Conservation (phyloP, 2,329 filamentous ascomycete species). For the Fusarium sp. region DNA sequence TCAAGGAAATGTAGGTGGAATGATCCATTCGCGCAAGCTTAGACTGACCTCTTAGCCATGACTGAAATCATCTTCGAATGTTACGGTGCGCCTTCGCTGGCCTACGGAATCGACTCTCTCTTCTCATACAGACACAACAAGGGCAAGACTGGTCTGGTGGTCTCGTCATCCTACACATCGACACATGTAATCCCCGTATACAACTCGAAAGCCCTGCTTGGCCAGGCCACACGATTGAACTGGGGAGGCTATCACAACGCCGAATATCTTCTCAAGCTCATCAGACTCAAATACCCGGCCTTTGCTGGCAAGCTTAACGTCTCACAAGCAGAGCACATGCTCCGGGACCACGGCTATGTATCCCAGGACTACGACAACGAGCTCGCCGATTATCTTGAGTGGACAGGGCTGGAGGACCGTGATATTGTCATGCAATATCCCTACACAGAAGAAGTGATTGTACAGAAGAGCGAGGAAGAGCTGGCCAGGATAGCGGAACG, state of each 20-base stretch:
- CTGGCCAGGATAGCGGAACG: constrained; percentile 90
- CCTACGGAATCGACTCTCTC: constrained; percentile 94
- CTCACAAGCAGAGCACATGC: constrained; percentile 87
- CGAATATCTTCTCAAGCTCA: constrained; percentile 90
- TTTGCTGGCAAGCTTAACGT: constrained; percentile 88
- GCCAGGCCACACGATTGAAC: constrained; percentile 88
- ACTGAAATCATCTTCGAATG: constrained; percentile 97
- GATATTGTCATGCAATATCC: constrained; percentile 93
- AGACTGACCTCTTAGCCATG: constrained; percentile 73
- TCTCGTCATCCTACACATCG: constrained; percentile 92
- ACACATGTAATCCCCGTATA: constrained; percentile 96
- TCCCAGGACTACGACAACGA: constrained; percentile 86
- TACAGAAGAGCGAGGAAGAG: constrained; percentile 95
- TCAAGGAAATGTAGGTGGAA: constrained; percentile 79
- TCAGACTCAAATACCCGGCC: constrained; percentile 89
- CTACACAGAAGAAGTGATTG: constrained; percentile 87
- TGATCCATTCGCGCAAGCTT: neutral
- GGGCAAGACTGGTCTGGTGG: constrained; percentile 85
- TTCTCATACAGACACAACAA: constrained; percentile 96
- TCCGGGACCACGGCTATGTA: constrained; percentile 90
- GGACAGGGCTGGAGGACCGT: constrained; percentile 90
- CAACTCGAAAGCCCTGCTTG: constrained; percentile 84
- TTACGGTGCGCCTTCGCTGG: constrained; percentile 88
- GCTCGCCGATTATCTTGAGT: constrained; percentile 81
- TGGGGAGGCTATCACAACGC: constrained; percentile 93